Base-by-base conservation (phyloP, 2,329 filamentous ascomycete species). In the Alternaria postmessia region DNA sequence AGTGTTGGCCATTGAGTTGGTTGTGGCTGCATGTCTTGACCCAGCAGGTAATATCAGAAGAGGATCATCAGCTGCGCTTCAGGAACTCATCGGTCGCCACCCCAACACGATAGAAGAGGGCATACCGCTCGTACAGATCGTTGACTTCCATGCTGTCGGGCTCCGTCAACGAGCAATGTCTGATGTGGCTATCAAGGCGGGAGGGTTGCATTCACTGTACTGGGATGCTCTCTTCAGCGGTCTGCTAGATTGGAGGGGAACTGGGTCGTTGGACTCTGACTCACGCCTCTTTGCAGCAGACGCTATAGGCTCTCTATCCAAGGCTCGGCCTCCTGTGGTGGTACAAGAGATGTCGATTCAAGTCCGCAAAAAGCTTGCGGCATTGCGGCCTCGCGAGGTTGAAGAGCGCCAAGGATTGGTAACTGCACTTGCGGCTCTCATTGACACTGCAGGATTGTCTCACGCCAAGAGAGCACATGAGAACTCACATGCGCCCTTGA, bases 61-160 rank as follows among this genome's bases (percentile, higher is more conserved):
- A 66, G 95, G 94, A 4, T 90, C 94, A 30, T 98, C 95, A 26
- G 95, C 95, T 43, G 95, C 95, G 2, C 81, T 99, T 38, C 95
- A 99, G 75, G 95, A 99, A 75, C 84, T 99, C 14, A 91, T 98
- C 60, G 95, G 95, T 11, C 88, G 95, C 9, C 94, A 99, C 78
- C 94, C 95, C 0, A 90, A 97, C 70, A 93, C 87, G 0, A 88
- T 98, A 34, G 82, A 86, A 16, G 84, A 93, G 70, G 95, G 94
- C 0, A 98, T 99, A 57, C 80, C 88, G 42, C 84, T 98, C 2
- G 93, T 98, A 0, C 95, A 98, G 74, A 86, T 87, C 2, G 92
- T 98, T 1, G 95, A 99, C 74, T 99, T 97, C 73, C 93, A 97
- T 75, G 88, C 92, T 38, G 93, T 99, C 20, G 94, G 95, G 3